Conservation (phyloP, 1,284 basidiomycete species). For the Trametes sp. region DNA sequence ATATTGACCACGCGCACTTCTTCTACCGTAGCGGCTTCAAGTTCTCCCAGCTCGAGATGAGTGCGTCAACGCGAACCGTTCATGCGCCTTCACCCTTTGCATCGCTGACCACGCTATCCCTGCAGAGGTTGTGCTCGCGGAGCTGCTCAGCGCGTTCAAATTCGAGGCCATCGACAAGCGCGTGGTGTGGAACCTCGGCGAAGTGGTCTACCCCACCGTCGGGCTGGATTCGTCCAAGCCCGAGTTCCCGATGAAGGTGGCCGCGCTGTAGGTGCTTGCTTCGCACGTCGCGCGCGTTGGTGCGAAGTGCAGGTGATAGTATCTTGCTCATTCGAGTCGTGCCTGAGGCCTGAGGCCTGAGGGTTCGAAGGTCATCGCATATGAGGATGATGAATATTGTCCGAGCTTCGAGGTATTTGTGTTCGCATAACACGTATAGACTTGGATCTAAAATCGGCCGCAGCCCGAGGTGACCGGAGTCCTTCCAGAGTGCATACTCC, state of each 20-base stretch:
- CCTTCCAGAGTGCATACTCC: no score
- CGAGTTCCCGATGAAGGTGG: slow-evolving; percentile 4
- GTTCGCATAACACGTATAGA: no score
- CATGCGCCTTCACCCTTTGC: not conserved
- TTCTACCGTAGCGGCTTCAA: slow-evolving; percentile 27
- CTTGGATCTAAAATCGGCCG: no score
- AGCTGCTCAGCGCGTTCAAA: slow-evolving; percentile 27
- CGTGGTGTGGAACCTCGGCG: slow-evolving; percentile 32
- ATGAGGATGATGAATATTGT: no score
- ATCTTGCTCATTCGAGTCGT: no score
- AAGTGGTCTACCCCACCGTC: slow-evolving; percentile 28
- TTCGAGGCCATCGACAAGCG: slow-evolving; percentile 26
- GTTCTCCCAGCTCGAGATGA: slow-evolving; percentile 31
- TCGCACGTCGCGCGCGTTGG: no score
- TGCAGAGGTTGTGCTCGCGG: slow-evolving; percentile 27
- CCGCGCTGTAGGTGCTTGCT: no score
- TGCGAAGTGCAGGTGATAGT: no score
- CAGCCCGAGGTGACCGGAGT: no score
- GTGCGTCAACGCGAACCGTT: slow-evolving; percentile 22
- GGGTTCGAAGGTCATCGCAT: no score
- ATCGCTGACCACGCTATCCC: not conserved
- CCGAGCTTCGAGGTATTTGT: no score
- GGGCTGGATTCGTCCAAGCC: slow-evolving; percentile 13
- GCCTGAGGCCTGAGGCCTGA: no score
- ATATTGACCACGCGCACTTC: not conserved